Base-by-base conservation (phyloP, 495 filamentous ascomycete genomes). In the Delitschia confertaspora region DNA sequence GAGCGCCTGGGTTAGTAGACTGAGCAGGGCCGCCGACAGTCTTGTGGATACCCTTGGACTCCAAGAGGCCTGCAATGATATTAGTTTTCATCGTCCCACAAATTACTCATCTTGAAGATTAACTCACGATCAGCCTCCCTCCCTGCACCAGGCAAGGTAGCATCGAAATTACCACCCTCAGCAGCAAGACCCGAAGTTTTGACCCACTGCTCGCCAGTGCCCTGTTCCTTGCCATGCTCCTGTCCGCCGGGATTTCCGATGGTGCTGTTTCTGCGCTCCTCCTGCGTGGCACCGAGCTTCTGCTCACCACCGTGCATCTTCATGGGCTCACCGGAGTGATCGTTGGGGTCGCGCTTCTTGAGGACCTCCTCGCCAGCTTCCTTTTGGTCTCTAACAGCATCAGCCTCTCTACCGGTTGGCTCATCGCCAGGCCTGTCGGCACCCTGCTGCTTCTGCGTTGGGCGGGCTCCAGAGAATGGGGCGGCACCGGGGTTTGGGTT, bases 111-210 rank as follows among this genome's bases (percentile, higher is more conserved):
- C 14, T 36, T 24, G 0, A 23, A 9, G 43, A 14, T 7, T 14
- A 26, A 70, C 78, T 64, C 66, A 81, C 79, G 69, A 54, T 80
- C 74, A 37, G 78, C 79, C 58, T 83, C 79, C 24, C 58, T 56
- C 0, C 77, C 79, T 5, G 79, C 79, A 6, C 79, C 79, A 1
- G 79, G 71, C 18, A 65, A 66, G 20, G 69, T 61, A 33, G 75
- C 60, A 63, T 82, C 79, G 53, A 83, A 68, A 51, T 81, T 59
- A 13, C 75, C 60, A 45, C 78, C 64, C 45, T 78, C 69, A 51
- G 75, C 61, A 43, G 68, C 49, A 42, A 79, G 50, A 4, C 70
- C 76, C 22, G 70, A 69, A 36, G 68, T 72, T 58, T 65, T 71
- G 31, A 73, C 69, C 41, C 70, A 79, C 32, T 72, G 50, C 57